Conservation (phyloP, 2,329 filamentous ascomycete genomes). For the Sporothrix globosa region DNA sequence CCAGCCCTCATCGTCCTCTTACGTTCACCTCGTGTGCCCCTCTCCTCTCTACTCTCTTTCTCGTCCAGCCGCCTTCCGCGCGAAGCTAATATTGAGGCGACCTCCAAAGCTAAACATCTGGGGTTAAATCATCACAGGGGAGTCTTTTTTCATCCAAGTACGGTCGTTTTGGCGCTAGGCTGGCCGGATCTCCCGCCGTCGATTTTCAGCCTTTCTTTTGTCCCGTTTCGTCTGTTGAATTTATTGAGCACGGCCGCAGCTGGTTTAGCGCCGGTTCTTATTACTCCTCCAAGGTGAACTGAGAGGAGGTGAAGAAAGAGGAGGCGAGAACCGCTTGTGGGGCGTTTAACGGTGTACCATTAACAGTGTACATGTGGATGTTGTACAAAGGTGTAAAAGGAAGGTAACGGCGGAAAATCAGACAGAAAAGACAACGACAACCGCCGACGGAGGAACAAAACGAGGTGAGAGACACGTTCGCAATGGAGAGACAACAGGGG, state of each 20-base stretch:
- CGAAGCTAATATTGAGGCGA: neutral
- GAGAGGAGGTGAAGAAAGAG: neutral
- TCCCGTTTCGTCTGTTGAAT: neutral
- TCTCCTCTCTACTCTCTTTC: slow-evolving; percentile 4
- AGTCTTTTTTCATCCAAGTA: too few species aligned
- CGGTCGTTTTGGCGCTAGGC: neutral
- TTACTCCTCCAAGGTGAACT: neutral
- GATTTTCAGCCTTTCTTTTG: neutral
- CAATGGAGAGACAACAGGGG: neutral
- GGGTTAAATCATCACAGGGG: too few species aligned
- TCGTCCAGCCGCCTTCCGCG: neutral
- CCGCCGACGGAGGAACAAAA: too few species aligned
- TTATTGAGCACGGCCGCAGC: too few species aligned
- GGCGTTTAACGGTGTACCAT: neutral
- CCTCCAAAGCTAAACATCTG: neutral
- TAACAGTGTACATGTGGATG: too few species aligned
- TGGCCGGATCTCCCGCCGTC: slow-evolving; percentile 10
- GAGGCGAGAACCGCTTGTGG: neutral
- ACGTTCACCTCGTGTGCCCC: neutral
- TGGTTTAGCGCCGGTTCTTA: neutral
- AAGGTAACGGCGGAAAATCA: too few species aligned
- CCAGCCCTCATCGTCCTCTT: too few species aligned
- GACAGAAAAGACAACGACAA: too few species aligned
- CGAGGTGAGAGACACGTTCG: neutral
- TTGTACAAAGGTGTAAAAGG: too few species aligned